Percentiles rank a stretch among this genome's conserved stretches.
Conservation (phyloP, 2,329 filamentous ascomycete species). For the Grosmannia huntii region DNA sequence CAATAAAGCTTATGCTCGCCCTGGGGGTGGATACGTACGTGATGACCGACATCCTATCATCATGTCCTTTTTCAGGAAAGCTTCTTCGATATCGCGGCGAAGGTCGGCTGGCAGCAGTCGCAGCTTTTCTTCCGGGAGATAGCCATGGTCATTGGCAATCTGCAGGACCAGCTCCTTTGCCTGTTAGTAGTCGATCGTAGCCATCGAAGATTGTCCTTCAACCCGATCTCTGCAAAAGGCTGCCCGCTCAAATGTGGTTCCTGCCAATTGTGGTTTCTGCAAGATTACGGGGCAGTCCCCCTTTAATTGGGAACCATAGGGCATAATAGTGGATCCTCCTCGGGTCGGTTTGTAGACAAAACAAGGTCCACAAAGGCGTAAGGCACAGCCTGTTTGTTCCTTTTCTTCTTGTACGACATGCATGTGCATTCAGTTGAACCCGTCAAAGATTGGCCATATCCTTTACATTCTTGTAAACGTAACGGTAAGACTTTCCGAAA, state of each 20-base stretch:
- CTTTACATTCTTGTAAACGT: background rate
- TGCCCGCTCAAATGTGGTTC: background rate
- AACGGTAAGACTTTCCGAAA: background rate
- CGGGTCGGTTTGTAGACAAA: too few species aligned
- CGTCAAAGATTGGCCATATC: too few species aligned
- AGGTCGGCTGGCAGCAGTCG: constrained; percentile 3
- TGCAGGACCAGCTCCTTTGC: constrained; percentile 8
- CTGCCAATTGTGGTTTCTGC: background rate
- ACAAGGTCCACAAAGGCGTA: too few species aligned
- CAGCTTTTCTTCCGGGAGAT: constrained; percentile 10
- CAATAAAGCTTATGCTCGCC: background rate
- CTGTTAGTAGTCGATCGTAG: background rate
- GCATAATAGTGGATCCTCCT: too few species aligned
- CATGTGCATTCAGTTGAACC: too few species aligned
- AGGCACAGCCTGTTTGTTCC: too few species aligned
- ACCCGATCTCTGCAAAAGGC: background rate
- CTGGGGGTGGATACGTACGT: constrained; percentile 10
- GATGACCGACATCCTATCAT: constrained; percentile 13
- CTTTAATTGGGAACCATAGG: too few species aligned
- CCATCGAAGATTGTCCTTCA: background rate
- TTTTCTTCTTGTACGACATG: too few species aligned
- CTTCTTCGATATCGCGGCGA: constrained; percentile 10
- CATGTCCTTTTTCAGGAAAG: constrained; percentile 9
- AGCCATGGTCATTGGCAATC: constrained; percentile 14
- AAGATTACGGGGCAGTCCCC: too few species aligned